Evolutionary conservation across 495 filamentous ascomycete genomes (phyloP).

Genomic region (Penicillium taxi): DNA sequence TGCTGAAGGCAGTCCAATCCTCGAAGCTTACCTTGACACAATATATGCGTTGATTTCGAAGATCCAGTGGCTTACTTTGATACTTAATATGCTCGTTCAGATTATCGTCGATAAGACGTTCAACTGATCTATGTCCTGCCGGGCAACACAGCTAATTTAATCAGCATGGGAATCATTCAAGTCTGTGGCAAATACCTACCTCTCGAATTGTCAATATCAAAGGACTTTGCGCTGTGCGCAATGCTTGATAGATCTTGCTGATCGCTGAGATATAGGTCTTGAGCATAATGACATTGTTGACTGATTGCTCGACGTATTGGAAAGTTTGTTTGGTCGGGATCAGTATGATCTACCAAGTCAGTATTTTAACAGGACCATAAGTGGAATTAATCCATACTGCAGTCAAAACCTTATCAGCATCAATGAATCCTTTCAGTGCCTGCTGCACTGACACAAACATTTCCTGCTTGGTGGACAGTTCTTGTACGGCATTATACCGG

Average conservation of each 20-base stretch:
- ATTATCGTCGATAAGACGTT: conserved; percentile 55
- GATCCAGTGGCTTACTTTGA: conserved; percentile 71
- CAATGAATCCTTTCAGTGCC: conserved; percentile 65
- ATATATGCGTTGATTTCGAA: conserved; percentile 87
- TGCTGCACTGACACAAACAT: conserved; percentile 75
- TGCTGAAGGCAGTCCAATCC: background rate
- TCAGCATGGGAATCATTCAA: conserved; percentile 3
- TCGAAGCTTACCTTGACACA: conserved; percentile 62
- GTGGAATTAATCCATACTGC: conserved; percentile 9
- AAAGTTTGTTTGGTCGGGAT: conserved; percentile 58
- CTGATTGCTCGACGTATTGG: conserved; percentile 63
- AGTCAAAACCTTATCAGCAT: conserved; percentile 32
- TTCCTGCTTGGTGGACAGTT: conserved; percentile 74
- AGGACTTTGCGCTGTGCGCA: conserved; percentile 56
- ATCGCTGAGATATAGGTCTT: conserved; percentile 71
- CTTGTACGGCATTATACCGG: conserved; percentile 78
- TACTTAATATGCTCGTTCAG: conserved; percentile 79
- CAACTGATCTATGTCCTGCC: conserved; percentile 49
- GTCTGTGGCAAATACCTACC: conserved; percentile 23
- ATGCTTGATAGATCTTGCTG: conserved; percentile 56
- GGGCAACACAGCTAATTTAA: conserved; percentile 51
- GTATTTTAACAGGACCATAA: background rate
- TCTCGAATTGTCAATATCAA: conserved; percentile 59
- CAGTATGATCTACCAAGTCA: conserved; percentile 52
- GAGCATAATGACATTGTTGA: conserved; percentile 82